Conservation (phyloP, 768 basidiomycete species). For the Suillus spraguei region DNA sequence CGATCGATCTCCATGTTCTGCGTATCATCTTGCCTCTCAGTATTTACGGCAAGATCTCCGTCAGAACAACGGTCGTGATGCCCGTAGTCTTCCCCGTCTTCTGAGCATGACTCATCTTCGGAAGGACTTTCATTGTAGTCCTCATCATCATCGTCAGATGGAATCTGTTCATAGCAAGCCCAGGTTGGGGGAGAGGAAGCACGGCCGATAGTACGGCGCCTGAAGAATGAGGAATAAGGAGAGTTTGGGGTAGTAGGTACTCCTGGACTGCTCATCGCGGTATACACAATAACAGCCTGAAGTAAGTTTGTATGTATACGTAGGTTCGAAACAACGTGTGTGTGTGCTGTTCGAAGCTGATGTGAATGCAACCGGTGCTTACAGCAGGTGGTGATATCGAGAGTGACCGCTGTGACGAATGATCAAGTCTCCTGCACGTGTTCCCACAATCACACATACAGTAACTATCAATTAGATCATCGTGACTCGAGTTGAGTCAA, state of each 20-base stretch:
- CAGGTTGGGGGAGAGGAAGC: conserved; percentile 85
- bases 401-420: conserved; percentile 24
- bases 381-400: conserved; percentile 14
- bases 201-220: conserved; percentile 74
- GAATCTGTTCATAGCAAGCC: conserved; percentile 92
- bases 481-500: not conserved
- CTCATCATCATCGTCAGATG: conserved; percentile 60
- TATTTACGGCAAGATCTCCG: conserved; percentile 28
- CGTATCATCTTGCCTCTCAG: conserved; percentile 45
- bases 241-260: conserved; percentile 25
- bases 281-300: conserved; percentile 4
- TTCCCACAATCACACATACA: conserved; percentile 6
- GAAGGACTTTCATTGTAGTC: conserved; percentile 61
- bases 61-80: conserved; percentile 33
- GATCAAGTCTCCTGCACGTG: not conserved
- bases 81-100: conserved; percentile 70
- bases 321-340: conserved; percentile 3
- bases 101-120: conserved; percentile 63
- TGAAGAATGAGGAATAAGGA: conserved; percentile 41
- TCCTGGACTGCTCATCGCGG: conserved; percentile 24
- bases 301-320: conserved; percentile 9
- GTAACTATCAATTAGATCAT: not conserved
- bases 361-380: conserved; percentile 13
- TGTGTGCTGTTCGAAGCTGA: conserved; percentile 7
- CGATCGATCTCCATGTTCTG: conserved; percentile 60